phyloP scores from a whole-genome alignment of 345 rosid genomes.

The Cardamine chenopodiifolia region DNA sequence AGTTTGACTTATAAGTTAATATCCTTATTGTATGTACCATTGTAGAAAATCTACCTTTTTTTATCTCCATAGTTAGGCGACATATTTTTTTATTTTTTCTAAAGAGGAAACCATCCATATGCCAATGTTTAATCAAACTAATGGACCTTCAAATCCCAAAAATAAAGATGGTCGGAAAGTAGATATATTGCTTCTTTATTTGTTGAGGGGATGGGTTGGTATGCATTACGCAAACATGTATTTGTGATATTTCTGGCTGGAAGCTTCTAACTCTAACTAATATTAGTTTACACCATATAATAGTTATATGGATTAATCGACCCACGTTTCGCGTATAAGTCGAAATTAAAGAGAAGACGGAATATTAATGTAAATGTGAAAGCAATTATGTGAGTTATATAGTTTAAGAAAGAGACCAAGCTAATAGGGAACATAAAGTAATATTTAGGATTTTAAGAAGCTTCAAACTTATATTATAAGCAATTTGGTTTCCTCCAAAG shows the following conservation, averaged over 20 bases:
- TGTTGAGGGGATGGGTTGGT: not conserved
- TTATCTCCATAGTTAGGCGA: not conserved
- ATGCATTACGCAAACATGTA: not conserved
- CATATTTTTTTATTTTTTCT: not conserved
- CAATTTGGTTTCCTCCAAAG: conserved; percentile 40
- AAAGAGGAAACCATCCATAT: not conserved
- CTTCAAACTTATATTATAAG: conserved; percentile 26
- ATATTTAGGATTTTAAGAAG: conserved; percentile 22
- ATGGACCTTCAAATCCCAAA: not conserved
- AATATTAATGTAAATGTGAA: conserved; percentile 33
- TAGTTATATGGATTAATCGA: not conserved
- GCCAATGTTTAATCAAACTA: not conserved
- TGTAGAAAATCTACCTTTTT: not conserved
- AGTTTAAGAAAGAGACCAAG: conserved; percentile 5
- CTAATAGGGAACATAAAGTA: conserved; percentile 40
- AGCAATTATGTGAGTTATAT: conserved; percentile 27
- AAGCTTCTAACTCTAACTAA: conserved; percentile 31
- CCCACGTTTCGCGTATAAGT: conserved; percentile 6
- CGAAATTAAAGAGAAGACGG: conserved; percentile 15
- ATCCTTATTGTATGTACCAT: not conserved
- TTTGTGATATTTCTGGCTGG: not conserved
- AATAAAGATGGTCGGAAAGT: conserved; percentile 6
- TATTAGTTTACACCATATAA: not conserved
- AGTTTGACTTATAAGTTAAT: not conserved
- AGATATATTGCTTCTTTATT: not conserved